Evolutionary conservation across 2,329 filamentous ascomycete species (phyloP), one percentile per base, ranked within the genome.

Genomic region (Fusarium caatingaense): DNA sequence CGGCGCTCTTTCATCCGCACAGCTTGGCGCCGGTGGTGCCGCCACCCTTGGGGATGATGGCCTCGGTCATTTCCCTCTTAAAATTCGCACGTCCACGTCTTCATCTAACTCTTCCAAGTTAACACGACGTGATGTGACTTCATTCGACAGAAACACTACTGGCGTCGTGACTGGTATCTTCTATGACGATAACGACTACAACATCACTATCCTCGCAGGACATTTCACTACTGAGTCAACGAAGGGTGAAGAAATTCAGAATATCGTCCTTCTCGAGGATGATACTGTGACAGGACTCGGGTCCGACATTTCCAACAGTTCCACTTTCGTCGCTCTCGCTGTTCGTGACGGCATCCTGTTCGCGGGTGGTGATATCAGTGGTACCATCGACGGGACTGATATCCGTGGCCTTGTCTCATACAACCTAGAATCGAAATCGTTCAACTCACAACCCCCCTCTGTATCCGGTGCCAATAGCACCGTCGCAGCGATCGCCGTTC

Each of bases 161-260:
- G 93, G 93, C 30, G 90, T 97, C n/a, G 85, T 91, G 23, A 89
- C 92, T 10, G 96, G 93, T 30, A 82, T 90, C 4, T 97, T 97
- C 76, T 93, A 97, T 78, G 87, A 86, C 41, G 84, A 86, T 18
- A 88, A 89, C 67, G 84, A 83, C 62, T 87, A 88, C 68, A 98
- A 98, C 79, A 85, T 97, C 60, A 98, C 96, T 1, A 88, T 98
- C 41, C 85, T 98, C 28, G 96, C 91, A 50, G 96, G 96, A 2
- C 93, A 94, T 74, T 99, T 99, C 78, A 87, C 88, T 10, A 90
- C 93, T 2, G 88, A 84, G 30, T 88, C 87, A 16, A 86, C 86
- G 10, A 88, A 94, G 71, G 92, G 90, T 23, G 89, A 91, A 6
- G 85, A 86, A 8, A 85, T 98, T 64, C 85, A 93, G 71, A 98